Base-by-base conservation (phyloP, 805 yeast species). In the Pichia manshurica region DNA sequence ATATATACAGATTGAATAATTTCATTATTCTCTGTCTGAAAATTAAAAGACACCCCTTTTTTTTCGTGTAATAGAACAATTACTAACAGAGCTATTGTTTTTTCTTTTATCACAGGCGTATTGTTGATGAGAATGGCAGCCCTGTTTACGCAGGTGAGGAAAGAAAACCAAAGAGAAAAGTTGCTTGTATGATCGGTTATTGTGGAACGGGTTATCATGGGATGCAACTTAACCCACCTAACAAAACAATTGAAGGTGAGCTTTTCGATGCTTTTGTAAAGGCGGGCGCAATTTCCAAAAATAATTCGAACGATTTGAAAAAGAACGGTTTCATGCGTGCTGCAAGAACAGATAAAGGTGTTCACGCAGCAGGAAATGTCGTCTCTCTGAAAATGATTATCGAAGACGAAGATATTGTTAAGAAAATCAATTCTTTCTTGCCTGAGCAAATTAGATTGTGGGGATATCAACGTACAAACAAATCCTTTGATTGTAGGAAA, bases 181-280 rank as follows among this genome's bases (percentile, higher is more conserved):
- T 88, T 20, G 97, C 96, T 0, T 80, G 85, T 58, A 74, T 87
- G 80, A 73, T 90, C 54, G 97, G 98, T 4, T 90, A 90, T 69
- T 90, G 96, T 63, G 98, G 98, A 37, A 82, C 96, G 1, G 97
- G 97, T 0, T 90, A 90, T 67, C 93, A 87, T 64, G 98, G 98
- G 7, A 87, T 90, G 96, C 98, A 90, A 66, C 70, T 84, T 53
- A 90, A 89, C 62, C 95, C 96, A 2, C 95, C 90, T 17, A 79
- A 79, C 37, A 81, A 81, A 62, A 90, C 98, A 19, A 90, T 90
- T 54, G 98, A 90, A 67, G 93, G 90, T 13, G 96, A 87, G 43
- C 61, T 90, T 6, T 91, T 87, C 64, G 74, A 77, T 28, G 96
- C 97, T 0, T 79, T 91, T 61, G 75, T 87, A 59, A 76, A 77